Evolutionary conservation across 495 filamentous ascomycete species (phyloP), one percentile per base, ranked within the genome.

Genomic region (Xylona heveae): DNA sequence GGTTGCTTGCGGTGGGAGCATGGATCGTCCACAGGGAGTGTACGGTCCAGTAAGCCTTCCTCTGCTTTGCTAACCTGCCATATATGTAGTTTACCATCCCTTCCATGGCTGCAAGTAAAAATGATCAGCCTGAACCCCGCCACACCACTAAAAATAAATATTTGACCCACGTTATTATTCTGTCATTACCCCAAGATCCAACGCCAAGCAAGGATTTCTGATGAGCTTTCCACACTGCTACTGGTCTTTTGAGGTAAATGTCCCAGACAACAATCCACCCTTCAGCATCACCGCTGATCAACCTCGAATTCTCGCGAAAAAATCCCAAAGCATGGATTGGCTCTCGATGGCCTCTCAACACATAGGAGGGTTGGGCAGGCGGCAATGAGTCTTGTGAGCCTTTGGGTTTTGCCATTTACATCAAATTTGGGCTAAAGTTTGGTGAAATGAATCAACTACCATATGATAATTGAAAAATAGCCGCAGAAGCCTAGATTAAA

Each of bases 231-330:
- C 88, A 97, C 1, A 83, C 80, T 0, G 77, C 78, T 20, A 74
- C 62, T 0, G 88, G 71, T 5, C 88, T 66, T 53, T 88, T 81
- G 30, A 69, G 78, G 24, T 71, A 62, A 12, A 93, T 52, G 42
- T 78, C 74, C 88, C 88, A 97, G 15, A 82, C 51, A 6, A 91
- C 62, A 21, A 91, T 57, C 65, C 78, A 94, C 40, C 88, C 88
- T 31, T 92, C 77, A 3, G 80, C 77, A 51, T 97, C 88, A 12
- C 74, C 88, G 4, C 82, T 84, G 18, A 85, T 45, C 1, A 97
- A 71, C 6, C 79, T 72, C 29, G 68, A 59, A 42, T 92, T 91
- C 31, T 53, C 43, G 28, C 64, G 64, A 39, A 78, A 64, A 48
- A 97, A 78, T 33, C 66, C 51, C 17, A 88, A 53, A 10, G 69